Percentiles rank a stretch among this genome's conserved stretches.
Evolutionary conservation across 345 rosid species (phyloP).

Genomic region (Crucihimalaya himalaica): DNA sequence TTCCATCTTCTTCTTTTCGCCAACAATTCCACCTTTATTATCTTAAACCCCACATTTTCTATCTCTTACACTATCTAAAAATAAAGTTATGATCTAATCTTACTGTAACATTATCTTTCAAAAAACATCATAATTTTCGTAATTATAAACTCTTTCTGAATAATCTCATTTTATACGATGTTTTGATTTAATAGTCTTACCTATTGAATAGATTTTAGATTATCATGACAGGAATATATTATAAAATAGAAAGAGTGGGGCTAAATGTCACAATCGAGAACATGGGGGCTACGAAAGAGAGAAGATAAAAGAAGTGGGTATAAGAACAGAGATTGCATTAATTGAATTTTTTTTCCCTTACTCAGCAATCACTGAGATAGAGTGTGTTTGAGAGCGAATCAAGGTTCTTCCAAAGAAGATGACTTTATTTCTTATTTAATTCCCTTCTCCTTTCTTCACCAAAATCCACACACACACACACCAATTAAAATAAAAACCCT

Average conservation of each 20-base stretch:
- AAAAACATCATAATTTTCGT: not conserved
- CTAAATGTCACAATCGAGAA: slow-evolving; percentile 35
- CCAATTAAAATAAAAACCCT: not conserved
- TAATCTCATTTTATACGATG: too few species aligned
- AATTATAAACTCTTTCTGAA: too few species aligned
- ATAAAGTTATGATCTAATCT: not conserved
- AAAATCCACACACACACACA: slow-evolving; percentile 22
- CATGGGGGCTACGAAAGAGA: slow-evolving; percentile 28
- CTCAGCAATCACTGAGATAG: slow-evolving; percentile 37
- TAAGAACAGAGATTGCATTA: slow-evolving; percentile 37
- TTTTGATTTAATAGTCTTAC: not conserved
- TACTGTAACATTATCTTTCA: not conserved
- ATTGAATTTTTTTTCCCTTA: slow-evolving; percentile 16
- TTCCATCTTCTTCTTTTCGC: slow-evolving; percentile 18
- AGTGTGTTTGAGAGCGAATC: slow-evolving; percentile 24
- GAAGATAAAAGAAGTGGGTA: slow-evolving; percentile 23
- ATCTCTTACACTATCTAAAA: slow-evolving; percentile 13
- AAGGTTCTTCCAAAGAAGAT: slow-evolving; percentile 62
- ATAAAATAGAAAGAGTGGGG: slow-evolving; percentile 16
- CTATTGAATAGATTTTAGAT: not conserved
- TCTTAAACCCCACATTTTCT: slow-evolving; percentile 36
- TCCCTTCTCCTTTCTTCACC: slow-evolving; percentile 21
- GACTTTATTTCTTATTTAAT: slow-evolving; percentile 32
- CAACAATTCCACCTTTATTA: slow-evolving; percentile 24
- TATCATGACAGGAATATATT: not conserved